phyloP scores from a whole-genome alignment of 805 yeast species.

The Barnettozyma vustinii region DNA sequence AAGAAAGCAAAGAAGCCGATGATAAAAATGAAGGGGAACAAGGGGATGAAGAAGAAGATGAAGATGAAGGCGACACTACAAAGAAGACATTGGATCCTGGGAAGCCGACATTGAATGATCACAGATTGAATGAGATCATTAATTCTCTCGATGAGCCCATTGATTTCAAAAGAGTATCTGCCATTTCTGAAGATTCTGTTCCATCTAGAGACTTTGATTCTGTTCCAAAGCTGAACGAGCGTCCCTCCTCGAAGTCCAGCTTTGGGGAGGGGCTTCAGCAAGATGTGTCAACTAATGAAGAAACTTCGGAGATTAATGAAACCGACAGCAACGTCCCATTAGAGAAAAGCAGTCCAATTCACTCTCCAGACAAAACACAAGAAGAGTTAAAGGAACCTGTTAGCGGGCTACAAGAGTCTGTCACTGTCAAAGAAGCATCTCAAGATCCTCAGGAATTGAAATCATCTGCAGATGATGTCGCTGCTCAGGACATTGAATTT shows the following conservation, averaged over 20 bases:
- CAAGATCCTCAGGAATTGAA: not conserved
- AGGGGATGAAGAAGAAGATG: not conserved
- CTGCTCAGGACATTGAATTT: constrained; percentile 8
- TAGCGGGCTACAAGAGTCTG: constrained; percentile 9
- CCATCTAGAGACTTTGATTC: not conserved
- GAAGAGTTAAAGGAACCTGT: not conserved
- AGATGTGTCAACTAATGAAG: not conserved
- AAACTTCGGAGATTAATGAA: not conserved
- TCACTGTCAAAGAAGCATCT: constrained; percentile 7
- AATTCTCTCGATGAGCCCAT: constrained; percentile 35
- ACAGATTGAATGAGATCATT: constrained; percentile 18
- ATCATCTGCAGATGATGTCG: constrained; percentile 11
- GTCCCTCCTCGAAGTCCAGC: not conserved
- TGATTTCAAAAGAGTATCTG: constrained; percentile 36
- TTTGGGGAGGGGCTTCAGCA: not conserved
- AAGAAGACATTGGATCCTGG: constrained; percentile 43
- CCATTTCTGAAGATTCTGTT: constrained; percentile 26
- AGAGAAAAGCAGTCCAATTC: not conserved
- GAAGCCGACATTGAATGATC: constrained; percentile 21
- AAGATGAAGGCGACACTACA: constrained; percentile 3
- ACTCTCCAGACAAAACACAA: not conserved
- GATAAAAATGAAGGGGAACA: not conserved
- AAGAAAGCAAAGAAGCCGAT: not conserved
- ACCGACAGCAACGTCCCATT: not conserved
- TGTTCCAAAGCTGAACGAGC: not conserved